Conservation (phyloP, 495 filamentous ascomycete genomes). For the Neurospora africana region DNA sequence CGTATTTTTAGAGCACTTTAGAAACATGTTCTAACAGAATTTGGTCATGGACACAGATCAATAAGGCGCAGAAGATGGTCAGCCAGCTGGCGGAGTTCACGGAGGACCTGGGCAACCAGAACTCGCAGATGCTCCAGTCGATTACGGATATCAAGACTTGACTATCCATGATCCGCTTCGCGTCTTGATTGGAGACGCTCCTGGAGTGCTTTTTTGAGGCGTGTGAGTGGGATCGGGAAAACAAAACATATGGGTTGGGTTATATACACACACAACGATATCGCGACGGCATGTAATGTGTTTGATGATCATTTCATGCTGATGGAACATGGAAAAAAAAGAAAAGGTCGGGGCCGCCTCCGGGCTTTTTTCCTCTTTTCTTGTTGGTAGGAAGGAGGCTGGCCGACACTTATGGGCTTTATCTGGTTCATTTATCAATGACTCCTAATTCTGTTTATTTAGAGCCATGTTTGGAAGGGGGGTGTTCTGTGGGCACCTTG, state of each 20-base stretch:
- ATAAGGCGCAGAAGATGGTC: constrained; percentile 34
- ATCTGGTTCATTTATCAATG: background rate
- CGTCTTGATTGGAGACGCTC: background rate
- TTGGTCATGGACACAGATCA: constrained; percentile 29
- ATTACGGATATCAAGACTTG: constrained; percentile 23
- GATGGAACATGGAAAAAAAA: background rate
- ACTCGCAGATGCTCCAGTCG: constrained; percentile 32
- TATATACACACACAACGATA: background rate
- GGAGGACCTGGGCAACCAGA: constrained; percentile 37
- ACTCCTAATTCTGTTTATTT: background rate
- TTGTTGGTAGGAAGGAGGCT: background rate
- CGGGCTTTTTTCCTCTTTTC: background rate
- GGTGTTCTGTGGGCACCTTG: background rate
- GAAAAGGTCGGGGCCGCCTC: background rate
- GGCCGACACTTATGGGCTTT: background rate
- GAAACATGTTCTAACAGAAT: constrained; percentile 10
- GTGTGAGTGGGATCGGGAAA: background rate
- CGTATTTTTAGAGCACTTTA: background rate
- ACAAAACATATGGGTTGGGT: background rate
- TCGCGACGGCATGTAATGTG: background rate
- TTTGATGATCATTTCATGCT: background rate
- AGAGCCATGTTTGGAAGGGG: background rate
- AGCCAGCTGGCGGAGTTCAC: constrained; percentile 37
- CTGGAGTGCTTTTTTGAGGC: background rate
- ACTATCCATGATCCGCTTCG: background rate